Evolutionary conservation across 306 rosid species (phyloP).

Genomic region (Prinsepia uniflora): DNA sequence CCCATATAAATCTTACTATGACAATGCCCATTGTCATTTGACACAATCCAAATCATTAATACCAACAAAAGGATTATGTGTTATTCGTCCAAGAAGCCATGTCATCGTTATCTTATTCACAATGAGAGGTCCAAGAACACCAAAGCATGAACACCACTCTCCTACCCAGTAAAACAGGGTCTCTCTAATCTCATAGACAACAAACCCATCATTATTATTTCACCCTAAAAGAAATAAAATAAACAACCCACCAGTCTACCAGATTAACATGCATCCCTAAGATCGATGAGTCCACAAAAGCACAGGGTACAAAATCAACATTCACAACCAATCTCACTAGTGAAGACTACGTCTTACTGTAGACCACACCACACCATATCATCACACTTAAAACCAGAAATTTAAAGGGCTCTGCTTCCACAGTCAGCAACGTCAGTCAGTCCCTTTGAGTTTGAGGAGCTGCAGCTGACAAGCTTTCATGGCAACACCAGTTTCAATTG

Average conservation of each 20-base stretch:
- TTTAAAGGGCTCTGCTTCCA: constrained; percentile 6
- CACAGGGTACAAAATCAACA: constrained; percentile 10
- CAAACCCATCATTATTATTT: no score
- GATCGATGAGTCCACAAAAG: constrained; percentile 4
- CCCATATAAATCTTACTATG: no score
- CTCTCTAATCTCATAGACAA: no score
- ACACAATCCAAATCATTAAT: background rate
- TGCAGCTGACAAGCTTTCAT: constrained; percentile 29
- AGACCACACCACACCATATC: constrained; percentile 20
- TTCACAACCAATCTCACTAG: background rate
- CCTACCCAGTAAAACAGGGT: background rate
- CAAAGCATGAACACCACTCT: constrained; percentile 21
- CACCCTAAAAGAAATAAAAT: background rate
- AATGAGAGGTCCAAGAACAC: constrained; percentile 52
- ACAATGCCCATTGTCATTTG: background rate
- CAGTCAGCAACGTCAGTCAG: background rate
- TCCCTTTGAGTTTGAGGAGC: background rate
- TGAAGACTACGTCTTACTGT: background rate
- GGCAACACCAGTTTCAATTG: constrained; percentile 90
- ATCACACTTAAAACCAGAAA: constrained; percentile 1
- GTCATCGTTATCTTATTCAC: constrained; percentile 38
- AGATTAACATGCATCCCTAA: background rate
- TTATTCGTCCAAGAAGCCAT: constrained; percentile 9
- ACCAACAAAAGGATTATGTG: constrained; percentile 18
- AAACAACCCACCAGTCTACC: constrained; percentile 4